Evolutionary conservation across 192 early-diverging fungal genomes (phyloP).

Genomic region (Podochytrium sp.): DNA sequence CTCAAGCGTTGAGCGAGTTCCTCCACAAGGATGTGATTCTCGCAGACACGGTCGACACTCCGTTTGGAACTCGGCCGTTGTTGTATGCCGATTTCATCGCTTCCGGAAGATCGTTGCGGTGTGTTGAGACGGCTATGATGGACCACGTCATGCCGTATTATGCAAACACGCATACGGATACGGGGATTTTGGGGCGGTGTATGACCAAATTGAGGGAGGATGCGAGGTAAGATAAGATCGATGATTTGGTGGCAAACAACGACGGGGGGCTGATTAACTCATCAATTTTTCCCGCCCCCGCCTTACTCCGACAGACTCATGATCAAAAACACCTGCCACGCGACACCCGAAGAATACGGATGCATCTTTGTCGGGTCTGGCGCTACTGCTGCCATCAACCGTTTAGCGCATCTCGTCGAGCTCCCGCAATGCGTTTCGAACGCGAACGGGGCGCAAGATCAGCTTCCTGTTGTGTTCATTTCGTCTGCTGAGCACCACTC

Average conservation of each 20-base stretch:
- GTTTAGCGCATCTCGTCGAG: constrained; percentile 2
- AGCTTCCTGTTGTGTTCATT: constrained; percentile 49
- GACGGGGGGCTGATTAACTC: too few relatives aligned
- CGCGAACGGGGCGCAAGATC: too few relatives aligned
- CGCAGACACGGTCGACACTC: not conserved
- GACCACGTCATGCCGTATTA: constrained; percentile 36
- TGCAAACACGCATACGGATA: constrained; percentile 44
- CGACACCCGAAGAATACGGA: not conserved
- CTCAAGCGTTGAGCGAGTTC: too few relatives aligned
- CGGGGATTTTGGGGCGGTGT: constrained; percentile 6
- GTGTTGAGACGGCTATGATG: constrained; percentile 22
- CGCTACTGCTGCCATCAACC: constrained; percentile 19
- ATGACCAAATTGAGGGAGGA: constrained; percentile 11
- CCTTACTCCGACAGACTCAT: not conserved
- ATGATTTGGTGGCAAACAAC: not conserved
- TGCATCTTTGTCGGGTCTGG: constrained; percentile 30
- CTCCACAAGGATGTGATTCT: constrained; percentile 1
- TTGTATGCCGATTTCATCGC: constrained; percentile 39
- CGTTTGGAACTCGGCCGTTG: constrained; percentile 1
- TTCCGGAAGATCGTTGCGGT: constrained; percentile 27
- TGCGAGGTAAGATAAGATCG: not conserved
- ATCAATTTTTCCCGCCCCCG: too few relatives aligned
- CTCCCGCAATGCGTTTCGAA: not conserved
- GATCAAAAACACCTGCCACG: not conserved
- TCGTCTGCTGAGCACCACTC: constrained; percentile 54